These are phyloP conservation scores for Rhododendron ferrugineum DNA, from an alignment of 148 eudicot genomes.

Conservation along the genomic window DNA sequence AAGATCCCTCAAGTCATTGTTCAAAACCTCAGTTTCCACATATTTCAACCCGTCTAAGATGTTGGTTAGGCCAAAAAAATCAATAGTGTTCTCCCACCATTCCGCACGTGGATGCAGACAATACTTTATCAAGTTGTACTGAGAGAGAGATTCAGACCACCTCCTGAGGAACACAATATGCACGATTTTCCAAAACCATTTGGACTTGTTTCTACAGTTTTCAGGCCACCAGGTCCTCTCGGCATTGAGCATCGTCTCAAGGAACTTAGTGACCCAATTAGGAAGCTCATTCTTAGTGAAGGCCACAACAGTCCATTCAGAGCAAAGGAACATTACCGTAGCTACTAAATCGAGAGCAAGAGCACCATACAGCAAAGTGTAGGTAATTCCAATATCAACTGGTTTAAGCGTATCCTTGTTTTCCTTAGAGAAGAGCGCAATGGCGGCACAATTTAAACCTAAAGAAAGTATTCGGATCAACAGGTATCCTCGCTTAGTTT, in stretches of 20 bases:
- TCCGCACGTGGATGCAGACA: conserved; percentile 16
- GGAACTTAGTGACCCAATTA: background rate
- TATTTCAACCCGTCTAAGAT: conserved; percentile 22
- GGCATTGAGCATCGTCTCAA: background rate
- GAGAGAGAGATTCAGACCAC: conserved; percentile 30
- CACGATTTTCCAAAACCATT: background rate
- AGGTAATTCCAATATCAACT: conserved; percentile 28
- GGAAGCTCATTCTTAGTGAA: background rate
- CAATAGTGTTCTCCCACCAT: background rate
- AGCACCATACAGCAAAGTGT: conserved; percentile 25
- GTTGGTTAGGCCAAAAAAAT: conserved; percentile 19
- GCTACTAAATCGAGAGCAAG: conserved; percentile 36
- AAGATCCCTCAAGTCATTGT: conserved; percentile 14
- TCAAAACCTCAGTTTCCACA: conserved; percentile 15
- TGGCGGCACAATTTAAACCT: conserved; percentile 8
- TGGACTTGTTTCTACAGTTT: too few species aligned
- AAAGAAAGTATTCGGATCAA: conserved; percentile 17
- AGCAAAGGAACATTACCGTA: conserved; percentile 26
- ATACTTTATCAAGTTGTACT: conserved; percentile 30
- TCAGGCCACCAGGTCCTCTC: conserved; percentile 6
- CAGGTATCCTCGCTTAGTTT: conserved; percentile 13
- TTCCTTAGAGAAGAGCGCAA: conserved; percentile 15
- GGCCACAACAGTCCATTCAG: conserved; percentile 31
- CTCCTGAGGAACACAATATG: conserved; percentile 19
- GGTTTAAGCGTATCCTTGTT: background rate